Evolutionary conservation across 495 filamentous ascomycete species (phyloP).

Genomic region (Corynascus novoguineensis): DNA sequence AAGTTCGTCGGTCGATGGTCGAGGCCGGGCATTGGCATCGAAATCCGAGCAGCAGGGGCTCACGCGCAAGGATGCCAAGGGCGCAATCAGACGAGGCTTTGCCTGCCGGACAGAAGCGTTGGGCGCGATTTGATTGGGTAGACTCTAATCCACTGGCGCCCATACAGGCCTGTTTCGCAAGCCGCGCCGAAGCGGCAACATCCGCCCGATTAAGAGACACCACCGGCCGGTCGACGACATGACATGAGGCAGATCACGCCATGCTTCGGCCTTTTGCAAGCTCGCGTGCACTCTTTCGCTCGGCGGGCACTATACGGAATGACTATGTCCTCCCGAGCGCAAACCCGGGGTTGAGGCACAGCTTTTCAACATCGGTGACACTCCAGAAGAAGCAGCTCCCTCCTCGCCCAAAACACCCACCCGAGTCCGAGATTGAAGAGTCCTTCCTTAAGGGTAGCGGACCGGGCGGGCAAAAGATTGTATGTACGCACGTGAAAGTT

Average conservation of each 20-base stretch:
- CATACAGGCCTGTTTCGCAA: neutral
- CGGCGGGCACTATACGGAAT: neutral
- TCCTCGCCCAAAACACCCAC: slow-evolving; percentile 61
- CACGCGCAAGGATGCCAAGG: neutral
- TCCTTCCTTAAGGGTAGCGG: slow-evolving; percentile 87
- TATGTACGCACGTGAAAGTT: slow-evolving; percentile 27
- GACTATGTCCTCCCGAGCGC: neutral
- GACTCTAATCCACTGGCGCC: neutral
- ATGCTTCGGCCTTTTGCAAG: slow-evolving; percentile 10
- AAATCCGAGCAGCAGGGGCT: neutral
- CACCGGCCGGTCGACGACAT: neutral
- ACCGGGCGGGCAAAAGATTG: slow-evolving; percentile 94
- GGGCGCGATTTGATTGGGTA: slow-evolving; percentile 11
- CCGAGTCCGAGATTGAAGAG: slow-evolving; percentile 73
- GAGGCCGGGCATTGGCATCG: neutral
- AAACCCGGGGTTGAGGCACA: neutral
- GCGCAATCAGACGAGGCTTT: neutral
- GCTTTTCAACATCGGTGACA: slow-evolving; percentile 14
- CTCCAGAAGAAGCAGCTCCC: slow-evolving; percentile 49
- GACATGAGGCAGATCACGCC: neutral
- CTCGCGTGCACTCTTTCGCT: neutral
- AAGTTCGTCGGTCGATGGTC: neutral
- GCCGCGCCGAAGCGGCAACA: neutral
- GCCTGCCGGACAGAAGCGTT: slow-evolving; percentile 3
- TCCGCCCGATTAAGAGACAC: neutral